phyloP scores from a whole-genome alignment of 768 basidiomycete genomes.

The Naganishia kalamii region DNA sequence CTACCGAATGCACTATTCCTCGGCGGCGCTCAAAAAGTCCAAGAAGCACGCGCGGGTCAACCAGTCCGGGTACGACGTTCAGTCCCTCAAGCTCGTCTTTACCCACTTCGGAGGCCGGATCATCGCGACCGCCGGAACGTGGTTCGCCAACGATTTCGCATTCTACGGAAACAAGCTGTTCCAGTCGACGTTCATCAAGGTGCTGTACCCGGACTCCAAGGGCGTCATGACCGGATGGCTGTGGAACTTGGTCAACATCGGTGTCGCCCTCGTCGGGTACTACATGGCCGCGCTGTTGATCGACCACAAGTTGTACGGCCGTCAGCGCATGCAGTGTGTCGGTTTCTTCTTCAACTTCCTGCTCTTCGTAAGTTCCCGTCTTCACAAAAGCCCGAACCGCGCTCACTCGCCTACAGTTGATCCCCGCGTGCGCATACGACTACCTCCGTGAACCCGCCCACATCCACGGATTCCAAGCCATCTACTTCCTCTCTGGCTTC shows the following conservation, averaged over 20 bases:
- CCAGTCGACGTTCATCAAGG: slow-evolving; percentile 47
- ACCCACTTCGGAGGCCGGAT: slow-evolving; percentile 46
- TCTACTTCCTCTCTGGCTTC: slow-evolving; percentile 47
- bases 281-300: slow-evolving; percentile 48
- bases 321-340: slow-evolving; percentile 45
- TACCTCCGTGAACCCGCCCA: slow-evolving; percentile 35
- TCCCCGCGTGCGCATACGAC: slow-evolving; percentile 39
- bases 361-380: slow-evolving; percentile 31
- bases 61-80: slow-evolving; percentile 48
- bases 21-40: slow-evolving; percentile 37
- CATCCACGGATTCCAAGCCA: slow-evolving; percentile 48
- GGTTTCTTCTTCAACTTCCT: slow-evolving; percentile 46
- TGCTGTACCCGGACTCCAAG: slow-evolving; percentile 45
- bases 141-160: slow-evolving; percentile 49
- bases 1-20: slow-evolving; percentile 46
- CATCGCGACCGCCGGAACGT: slow-evolving; percentile 42
- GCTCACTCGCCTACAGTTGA: not conserved
- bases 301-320: slow-evolving; percentile 49
- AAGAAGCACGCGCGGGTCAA: slow-evolving; percentile 44
- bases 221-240: slow-evolving; percentile 47
- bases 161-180: slow-evolving; percentile 50
- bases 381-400: not conserved
- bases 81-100: slow-evolving; percentile 45
- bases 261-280: slow-evolving; percentile 47
- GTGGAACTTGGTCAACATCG: slow-evolving; percentile 48